Evolutionary conservation across 129 eudicot genomes (phyloP), one percentile per base, ranked within the genome.

Genomic region (Helianthus tuberosus): DNA sequence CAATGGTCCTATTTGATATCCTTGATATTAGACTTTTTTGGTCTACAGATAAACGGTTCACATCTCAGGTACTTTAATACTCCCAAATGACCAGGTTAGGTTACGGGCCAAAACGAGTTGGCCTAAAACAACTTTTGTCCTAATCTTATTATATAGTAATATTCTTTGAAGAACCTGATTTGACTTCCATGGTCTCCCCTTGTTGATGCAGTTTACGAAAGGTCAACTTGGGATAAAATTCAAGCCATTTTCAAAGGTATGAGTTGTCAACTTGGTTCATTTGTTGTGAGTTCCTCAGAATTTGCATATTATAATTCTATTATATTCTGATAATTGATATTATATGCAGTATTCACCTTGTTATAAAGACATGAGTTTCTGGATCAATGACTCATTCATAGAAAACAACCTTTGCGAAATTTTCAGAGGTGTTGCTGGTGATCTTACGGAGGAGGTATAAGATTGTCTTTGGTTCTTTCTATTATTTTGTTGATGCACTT

Each of bases 1-100:
- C 98, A 3, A 91, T 88, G 97, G n/a, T 91, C 49, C 71, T 91
- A 27, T 94, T 93, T 77, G 96, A 88, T 71, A 90, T 88, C 41
- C 96, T 96, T 55, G 97, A 91, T 64, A 88, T 91, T 73, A 91
- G 99, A 57, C 97, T 94, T 23, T 94, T 94, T 73, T 93, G 98
- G 97, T 83, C 96, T 27, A 79, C 64, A 8, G 98, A 93, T 75
- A 88, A 93, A 79, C 86, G 98, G 66, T 93, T 93, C 68, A 88
- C 96, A 63, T 93, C 98, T 69, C 98, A 93, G 80, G 97, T 88
- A 83, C 65, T 77, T 80, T 64, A 15, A 48, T 49, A 44, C 29
- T 79, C 35, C 11, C 35, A 65, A 41, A 65, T 43, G 15, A 12
- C 14, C n/a, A 9, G n/a, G 32, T 64, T 38, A 38, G 29, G 50